Conservation (phyloP, 1,139 yeast species). For the Geotrichum fermentans region DNA sequence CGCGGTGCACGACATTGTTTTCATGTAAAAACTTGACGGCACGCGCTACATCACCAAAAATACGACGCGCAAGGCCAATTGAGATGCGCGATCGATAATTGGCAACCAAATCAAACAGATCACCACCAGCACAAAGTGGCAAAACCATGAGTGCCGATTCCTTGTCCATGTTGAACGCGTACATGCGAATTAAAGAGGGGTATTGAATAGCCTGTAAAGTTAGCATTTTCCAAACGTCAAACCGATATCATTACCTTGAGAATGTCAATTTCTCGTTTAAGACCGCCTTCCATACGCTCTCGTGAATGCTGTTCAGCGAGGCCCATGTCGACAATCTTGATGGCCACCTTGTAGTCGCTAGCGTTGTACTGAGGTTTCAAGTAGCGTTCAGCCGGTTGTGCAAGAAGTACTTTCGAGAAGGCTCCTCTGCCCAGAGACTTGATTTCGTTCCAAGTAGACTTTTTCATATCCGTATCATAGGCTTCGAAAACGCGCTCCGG, state of each 20-base stretch:
- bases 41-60: conserved; percentile 62
- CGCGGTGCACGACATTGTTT: conserved; percentile 71
- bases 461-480: conserved; percentile 27
- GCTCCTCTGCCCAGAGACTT: conserved; percentile 40
- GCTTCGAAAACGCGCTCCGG: conserved; percentile 29
- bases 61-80: conserved; percentile 42
- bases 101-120: conserved; percentile 60
- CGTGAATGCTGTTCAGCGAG: conserved; percentile 31
- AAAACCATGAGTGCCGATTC: conserved; percentile 50
- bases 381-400: conserved; percentile 31
- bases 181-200: conserved; percentile 44
- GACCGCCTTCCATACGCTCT: conserved; percentile 60
- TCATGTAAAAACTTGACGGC: conserved; percentile 74
- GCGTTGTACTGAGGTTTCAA: conserved; percentile 37
- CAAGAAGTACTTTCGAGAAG: conserved; percentile 40
- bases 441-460: conserved; percentile 36
- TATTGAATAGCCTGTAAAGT: conserved; percentile 30
- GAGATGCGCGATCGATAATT: conserved; percentile 32
- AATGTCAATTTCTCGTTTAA: conserved; percentile 70
- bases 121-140: conserved; percentile 81
- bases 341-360: conserved; percentile 38
- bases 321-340: conserved; percentile 36
- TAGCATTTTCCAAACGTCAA: not conserved
- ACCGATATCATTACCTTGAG: conserved; percentile 36
- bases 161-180: conserved; percentile 37